Evolutionary conservation across 2,329 filamentous ascomycete genomes (phyloP).

Genomic region (Phaeomoniella chlamydospora): DNA sequence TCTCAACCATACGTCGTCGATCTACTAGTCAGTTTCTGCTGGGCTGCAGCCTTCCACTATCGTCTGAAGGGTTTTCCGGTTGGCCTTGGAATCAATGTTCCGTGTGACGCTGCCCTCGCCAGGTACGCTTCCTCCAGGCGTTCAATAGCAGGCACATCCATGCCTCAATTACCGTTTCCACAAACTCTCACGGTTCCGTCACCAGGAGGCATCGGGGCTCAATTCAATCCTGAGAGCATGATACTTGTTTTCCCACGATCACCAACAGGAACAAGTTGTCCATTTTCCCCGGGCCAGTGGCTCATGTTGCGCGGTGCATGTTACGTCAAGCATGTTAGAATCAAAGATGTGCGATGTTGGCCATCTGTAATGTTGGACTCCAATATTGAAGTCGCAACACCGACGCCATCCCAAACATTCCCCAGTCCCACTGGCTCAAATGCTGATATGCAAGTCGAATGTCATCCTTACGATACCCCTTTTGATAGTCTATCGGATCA

Average conservation of each 20-base stretch:
- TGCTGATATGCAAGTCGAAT: not conserved
- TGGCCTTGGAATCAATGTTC: conserved; percentile 41
- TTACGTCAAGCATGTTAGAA: not conserved
- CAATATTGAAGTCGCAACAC: not conserved
- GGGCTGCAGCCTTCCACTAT: conserved; percentile 33
- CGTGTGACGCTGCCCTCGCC: conserved; percentile 10
- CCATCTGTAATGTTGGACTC: not conserved
- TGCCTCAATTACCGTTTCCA: not conserved
- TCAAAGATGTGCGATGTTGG: not conserved
- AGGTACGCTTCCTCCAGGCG: not conserved
- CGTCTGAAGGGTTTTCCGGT: conserved; percentile 39
- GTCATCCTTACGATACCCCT: not conserved
- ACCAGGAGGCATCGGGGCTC: not conserved
- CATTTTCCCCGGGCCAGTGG: not conserved
- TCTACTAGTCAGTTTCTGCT: conserved; percentile 71
- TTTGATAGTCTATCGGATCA: conserved; percentile 21
- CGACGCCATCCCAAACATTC: not conserved
- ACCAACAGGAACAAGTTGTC: not conserved
- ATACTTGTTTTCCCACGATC: not conserved
- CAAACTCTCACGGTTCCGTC: not conserved
- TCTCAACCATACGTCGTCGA: conserved; percentile 73
- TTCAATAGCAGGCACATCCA: not conserved
- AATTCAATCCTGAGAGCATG: not conserved
- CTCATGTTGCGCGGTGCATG: not conserved
- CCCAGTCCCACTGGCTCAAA: not conserved